These are phyloP conservation scores for Dactylonectria macrodidyma DNA, from an alignment of 2,329 filamentous ascomycete genomes.

Conservation along the genomic window DNA sequence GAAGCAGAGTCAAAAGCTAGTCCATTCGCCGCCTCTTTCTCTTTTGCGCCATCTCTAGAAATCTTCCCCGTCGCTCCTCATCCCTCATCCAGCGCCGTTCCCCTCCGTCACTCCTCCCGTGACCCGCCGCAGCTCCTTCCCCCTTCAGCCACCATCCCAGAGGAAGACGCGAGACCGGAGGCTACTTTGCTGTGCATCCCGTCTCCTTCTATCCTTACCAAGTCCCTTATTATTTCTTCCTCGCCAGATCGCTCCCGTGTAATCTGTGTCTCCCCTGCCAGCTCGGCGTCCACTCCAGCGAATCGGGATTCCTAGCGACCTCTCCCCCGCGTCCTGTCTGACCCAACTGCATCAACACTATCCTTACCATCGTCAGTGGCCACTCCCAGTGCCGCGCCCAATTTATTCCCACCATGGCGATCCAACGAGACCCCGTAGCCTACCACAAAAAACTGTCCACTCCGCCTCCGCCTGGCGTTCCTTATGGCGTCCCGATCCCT, in stretches of 20 bases:
- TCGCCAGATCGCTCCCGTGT: slow-evolving; percentile 8
- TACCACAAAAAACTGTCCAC: slow-evolving; percentile 68
- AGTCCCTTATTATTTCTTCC: background rate
- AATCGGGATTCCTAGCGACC: slow-evolving; percentile 5
- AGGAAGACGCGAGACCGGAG: background rate
- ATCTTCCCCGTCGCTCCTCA: background rate
- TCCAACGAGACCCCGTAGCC: slow-evolving; percentile 53
- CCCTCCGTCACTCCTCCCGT: background rate
- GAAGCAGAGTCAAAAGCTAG: slow-evolving; percentile 27
- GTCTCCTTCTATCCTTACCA: background rate
- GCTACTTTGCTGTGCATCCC: background rate
- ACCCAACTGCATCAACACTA: slow-evolving; percentile 9
- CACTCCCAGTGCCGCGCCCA: slow-evolving; percentile 16
- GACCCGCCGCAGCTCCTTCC: background rate
- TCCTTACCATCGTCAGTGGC: slow-evolving; percentile 15
- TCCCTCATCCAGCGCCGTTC: background rate
- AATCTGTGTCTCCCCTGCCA: slow-evolving; percentile 4
- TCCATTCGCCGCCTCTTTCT: slow-evolving; percentile 11
- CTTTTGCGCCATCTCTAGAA: too few species aligned
- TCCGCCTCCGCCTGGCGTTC: slow-evolving; percentile 80
- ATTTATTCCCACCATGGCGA: slow-evolving; percentile 48
- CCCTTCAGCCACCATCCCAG: background rate
- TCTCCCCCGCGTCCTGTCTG: background rate
- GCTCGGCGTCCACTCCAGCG: slow-evolving; percentile 7
- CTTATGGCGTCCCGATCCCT: slow-evolving; percentile 84